Conservation (phyloP, 139 green algal species). For the Tetratostichococcus sp. region DNA sequence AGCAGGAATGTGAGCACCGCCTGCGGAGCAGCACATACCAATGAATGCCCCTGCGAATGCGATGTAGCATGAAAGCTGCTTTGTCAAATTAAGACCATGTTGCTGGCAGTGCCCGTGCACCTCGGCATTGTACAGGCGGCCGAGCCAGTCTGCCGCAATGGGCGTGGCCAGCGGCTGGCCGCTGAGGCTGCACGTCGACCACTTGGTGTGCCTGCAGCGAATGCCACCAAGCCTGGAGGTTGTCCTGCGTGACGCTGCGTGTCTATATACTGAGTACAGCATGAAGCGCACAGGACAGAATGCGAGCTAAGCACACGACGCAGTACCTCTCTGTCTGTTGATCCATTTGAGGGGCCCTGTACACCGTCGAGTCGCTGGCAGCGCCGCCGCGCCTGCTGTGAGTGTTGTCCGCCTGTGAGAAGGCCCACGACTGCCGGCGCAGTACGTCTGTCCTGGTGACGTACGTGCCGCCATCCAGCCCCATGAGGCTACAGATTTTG, state of each 20-base stretch:
- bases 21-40: background rate
- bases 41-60: too few species aligned
- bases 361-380: background rate
- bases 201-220: background rate
- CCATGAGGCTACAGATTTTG: slow-evolving; percentile 12
- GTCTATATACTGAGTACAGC: too few species aligned
- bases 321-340: background rate
- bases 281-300: background rate
- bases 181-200: slow-evolving; percentile 13
- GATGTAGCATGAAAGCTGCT: too few species aligned
- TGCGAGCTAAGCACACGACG: too few species aligned
- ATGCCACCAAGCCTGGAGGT: too few species aligned
- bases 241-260: too few species aligned
- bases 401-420: slow-evolving; percentile 28
- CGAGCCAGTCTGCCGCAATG: slow-evolving; percentile 15
- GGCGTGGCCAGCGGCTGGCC: slow-evolving; percentile 10
- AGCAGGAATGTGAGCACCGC: slow-evolving; percentile 19
- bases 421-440: slow-evolving; percentile 24
- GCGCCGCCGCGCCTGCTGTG: slow-evolving; percentile 33
- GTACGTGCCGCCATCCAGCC: slow-evolving; percentile 41
- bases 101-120: too few species aligned
- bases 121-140: slow-evolving; percentile 13
- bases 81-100: too few species aligned
- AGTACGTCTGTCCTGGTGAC: slow-evolving; percentile 42
- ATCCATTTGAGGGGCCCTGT: slow-evolving; percentile 4